Evolutionary conservation across 768 basidiomycete species (phyloP).

Genomic region (Trametes villosa): DNA sequence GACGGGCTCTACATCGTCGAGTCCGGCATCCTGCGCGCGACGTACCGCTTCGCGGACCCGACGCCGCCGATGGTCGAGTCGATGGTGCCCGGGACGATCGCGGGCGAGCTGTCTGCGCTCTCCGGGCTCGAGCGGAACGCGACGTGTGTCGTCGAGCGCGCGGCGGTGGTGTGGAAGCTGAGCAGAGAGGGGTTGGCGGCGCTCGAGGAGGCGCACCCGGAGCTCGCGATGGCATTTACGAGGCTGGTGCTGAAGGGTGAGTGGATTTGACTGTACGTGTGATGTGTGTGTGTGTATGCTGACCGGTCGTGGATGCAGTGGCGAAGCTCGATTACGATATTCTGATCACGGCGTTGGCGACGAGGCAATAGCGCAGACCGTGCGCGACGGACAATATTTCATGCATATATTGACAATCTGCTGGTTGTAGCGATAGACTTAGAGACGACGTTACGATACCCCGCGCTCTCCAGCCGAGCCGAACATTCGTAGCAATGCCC

Average conservation of each 20-base stretch:
- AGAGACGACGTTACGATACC: conserved; percentile 14
- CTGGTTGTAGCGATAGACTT: conserved; percentile 13
- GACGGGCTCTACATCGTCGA: conserved; percentile 92
- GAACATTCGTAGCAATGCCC: neutral
- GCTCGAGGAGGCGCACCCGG: conserved; percentile 72
- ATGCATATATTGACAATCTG: neutral
- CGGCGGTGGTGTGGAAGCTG: conserved; percentile 83
- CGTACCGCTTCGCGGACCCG: conserved; percentile 75
- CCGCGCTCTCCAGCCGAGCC: neutral
- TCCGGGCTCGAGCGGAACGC: conserved; percentile 83
- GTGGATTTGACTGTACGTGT: neutral
- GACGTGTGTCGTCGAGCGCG: conserved; percentile 79
- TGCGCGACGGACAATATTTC: no score
- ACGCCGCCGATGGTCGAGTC: conserved; percentile 76
- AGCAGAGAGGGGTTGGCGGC: conserved; percentile 56
- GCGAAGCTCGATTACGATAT: conserved; percentile 71
- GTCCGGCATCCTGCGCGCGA: conserved; percentile 81
- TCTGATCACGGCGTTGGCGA: conserved; percentile 59
- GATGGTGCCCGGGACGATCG: conserved; percentile 92
- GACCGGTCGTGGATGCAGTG: conserved; percentile 39
- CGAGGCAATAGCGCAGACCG: conserved; percentile 38
- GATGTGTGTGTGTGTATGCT: conserved; percentile 22
- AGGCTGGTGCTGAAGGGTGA: conserved; percentile 75
- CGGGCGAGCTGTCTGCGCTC: conserved; percentile 88
- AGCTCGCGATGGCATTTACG: conserved; percentile 65